phyloP scores from a whole-genome alignment of 495 filamentous ascomycete species.

The Alectoria sarmentosa region DNA sequence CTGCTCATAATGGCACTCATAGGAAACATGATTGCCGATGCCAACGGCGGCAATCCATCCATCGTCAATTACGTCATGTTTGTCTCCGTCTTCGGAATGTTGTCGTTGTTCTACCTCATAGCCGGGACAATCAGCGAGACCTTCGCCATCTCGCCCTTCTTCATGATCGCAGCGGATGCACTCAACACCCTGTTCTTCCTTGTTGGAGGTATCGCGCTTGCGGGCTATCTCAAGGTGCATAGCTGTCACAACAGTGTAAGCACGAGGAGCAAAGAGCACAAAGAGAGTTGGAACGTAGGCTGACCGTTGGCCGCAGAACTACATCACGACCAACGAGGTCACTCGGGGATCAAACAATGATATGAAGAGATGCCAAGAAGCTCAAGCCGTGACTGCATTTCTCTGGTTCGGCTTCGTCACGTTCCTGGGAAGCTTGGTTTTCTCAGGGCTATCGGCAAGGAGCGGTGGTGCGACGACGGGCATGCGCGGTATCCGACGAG shows the following conservation, averaged over 20 bases:
- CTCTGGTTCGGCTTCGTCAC: constrained; percentile 64
- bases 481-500: constrained; percentile 38
- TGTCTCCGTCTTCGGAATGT: constrained; percentile 55
- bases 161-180: constrained; percentile 49
- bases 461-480: constrained; percentile 30
- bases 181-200: constrained; percentile 62
- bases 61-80: constrained; percentile 63
- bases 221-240: constrained; percentile 50
- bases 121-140: constrained; percentile 44
- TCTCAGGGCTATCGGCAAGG: constrained; percentile 41
- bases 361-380: constrained; percentile 57
- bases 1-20: constrained; percentile 58
- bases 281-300: background rate
- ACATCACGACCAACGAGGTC: constrained; percentile 49
- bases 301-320: constrained; percentile 34
- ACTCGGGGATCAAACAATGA: constrained; percentile 50
- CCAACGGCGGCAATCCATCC: constrained; percentile 48
- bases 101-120: constrained; percentile 56
- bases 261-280: constrained; percentile 17
- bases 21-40: constrained; percentile 59
- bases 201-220: constrained; percentile 55
- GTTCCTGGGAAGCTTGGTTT: constrained; percentile 46
- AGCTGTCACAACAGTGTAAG: constrained; percentile 57
- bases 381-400: constrained; percentile 61
- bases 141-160: constrained; percentile 46